These are phyloP conservation scores for Corymbia maculata DNA, from an alignment of 345 rosid species.

Conservation along the genomic window DNA sequence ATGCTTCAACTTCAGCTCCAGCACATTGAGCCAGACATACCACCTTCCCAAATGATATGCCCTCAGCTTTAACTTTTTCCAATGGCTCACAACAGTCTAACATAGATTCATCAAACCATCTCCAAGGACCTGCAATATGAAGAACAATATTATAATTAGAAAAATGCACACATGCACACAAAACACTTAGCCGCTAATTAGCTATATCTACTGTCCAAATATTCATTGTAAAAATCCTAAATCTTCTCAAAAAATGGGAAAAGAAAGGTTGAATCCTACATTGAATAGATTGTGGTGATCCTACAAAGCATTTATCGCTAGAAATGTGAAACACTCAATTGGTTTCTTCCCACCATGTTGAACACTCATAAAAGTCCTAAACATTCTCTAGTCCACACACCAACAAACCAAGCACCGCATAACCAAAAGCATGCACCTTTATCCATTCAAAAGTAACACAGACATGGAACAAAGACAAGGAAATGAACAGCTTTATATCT, in stretches of 20 bases:
- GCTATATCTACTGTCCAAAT: not conserved
- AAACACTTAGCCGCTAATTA: not conserved
- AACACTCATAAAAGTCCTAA: not conserved
- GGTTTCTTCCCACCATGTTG: not conserved
- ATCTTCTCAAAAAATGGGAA: not conserved
- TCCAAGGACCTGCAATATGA: conserved; percentile 78
- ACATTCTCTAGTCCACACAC: not conserved
- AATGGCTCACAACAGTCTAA: conserved; percentile 90
- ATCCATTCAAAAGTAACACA: not conserved
- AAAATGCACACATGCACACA: not conserved
- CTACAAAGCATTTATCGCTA: not conserved
- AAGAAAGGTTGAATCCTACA: not conserved
- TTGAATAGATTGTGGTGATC: not conserved
- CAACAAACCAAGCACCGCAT: not conserved
- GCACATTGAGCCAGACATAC: conserved; percentile 88
- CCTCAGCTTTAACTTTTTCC: conserved; percentile 68
- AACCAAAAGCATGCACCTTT: not conserved
- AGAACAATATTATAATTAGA: not conserved
- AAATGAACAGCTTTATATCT: not conserved
- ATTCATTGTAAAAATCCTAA: not conserved
- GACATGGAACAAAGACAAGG: not conserved
- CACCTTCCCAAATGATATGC: conserved; percentile 85
- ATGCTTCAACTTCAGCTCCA: conserved; percentile 89
- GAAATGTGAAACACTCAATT: not conserved
- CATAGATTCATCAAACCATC: conserved; percentile 99